Evolutionary conservation across 495 filamentous ascomycete species (phyloP).

Genomic region (Aspergillus biplanus): DNA sequence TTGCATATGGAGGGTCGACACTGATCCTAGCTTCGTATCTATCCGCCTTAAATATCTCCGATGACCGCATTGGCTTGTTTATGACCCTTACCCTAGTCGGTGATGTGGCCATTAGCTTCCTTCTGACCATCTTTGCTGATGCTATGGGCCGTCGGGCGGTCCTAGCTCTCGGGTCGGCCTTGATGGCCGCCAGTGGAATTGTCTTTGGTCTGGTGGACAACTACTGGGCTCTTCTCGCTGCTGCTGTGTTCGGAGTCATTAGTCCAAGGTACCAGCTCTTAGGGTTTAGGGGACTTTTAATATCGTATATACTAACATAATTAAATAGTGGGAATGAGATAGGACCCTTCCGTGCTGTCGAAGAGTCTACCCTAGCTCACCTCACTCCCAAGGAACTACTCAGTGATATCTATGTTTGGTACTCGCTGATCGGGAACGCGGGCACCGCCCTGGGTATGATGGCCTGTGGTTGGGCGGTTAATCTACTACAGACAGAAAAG

Average conservation of each 20-base stretch:
- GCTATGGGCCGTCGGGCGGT: constrained; percentile 68
- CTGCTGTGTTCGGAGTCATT: constrained; percentile 80
- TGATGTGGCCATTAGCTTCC: constrained; percentile 75
- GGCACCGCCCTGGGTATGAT: constrained; percentile 69
- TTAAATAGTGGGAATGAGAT: constrained; percentile 70
- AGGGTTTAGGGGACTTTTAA: background rate
- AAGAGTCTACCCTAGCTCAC: constrained; percentile 80
- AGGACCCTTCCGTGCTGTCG: constrained; percentile 82
- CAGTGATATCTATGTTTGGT: constrained; percentile 83
- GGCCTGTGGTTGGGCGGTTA: constrained; percentile 66
- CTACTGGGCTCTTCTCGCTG: constrained; percentile 74
- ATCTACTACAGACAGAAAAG: constrained; percentile 48
- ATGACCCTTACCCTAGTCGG: constrained; percentile 86
- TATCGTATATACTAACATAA: background rate
- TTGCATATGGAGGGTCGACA: constrained; percentile 76
- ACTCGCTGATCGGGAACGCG: constrained; percentile 66
- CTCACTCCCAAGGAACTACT: constrained; percentile 63
- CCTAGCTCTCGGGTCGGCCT: constrained; percentile 65
- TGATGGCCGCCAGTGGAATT: constrained; percentile 71
- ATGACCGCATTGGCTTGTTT: constrained; percentile 79
- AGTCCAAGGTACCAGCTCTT: constrained; percentile 59
- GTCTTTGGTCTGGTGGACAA: constrained; percentile 69
- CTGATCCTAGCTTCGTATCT: constrained; percentile 77
- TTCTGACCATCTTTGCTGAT: constrained; percentile 78
- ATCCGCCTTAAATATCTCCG: constrained; percentile 63